Conservation (phyloP, 2,329 filamentous ascomycete species). For the Periconia sp. region DNA sequence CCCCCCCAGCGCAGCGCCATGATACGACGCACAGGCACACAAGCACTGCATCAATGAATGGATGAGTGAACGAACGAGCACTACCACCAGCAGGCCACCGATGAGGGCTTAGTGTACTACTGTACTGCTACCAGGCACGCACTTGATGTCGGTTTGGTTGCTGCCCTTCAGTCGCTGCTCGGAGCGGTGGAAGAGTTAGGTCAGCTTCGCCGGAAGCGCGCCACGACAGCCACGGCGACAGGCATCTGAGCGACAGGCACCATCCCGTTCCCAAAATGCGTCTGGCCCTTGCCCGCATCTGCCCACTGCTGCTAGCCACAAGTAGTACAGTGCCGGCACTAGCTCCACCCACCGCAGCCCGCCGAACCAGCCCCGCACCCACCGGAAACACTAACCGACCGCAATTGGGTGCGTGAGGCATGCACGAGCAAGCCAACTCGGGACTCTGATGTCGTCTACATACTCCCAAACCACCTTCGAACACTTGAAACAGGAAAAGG, state of each 20-base stretch:
- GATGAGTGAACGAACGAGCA: too few species aligned
- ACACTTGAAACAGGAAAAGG: too few species aligned
- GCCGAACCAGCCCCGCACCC: constrained; percentile 9
- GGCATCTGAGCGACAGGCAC: constrained; percentile 6
- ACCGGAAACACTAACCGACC: constrained; percentile 9
- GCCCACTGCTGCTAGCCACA: not conserved
- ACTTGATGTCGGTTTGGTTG: not conserved
- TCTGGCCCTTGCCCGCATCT: constrained; percentile 18
- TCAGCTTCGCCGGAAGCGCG: constrained; percentile 28
- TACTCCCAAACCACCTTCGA: too few species aligned
- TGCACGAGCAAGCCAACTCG: not conserved
- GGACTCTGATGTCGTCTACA: too few species aligned
- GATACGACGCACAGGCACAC: too few species aligned
- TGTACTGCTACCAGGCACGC: too few species aligned
- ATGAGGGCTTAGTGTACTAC: too few species aligned
- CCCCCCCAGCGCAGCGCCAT: not conserved
- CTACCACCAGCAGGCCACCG: too few species aligned
- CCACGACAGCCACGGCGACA: constrained; percentile 21
- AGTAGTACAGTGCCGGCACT: too few species aligned
- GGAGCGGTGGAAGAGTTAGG: constrained; percentile 17
- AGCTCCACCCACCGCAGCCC: constrained; percentile 1
- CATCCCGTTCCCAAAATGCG: constrained; percentile 11
- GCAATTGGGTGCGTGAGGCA: not conserved
- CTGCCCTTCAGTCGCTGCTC: not conserved
- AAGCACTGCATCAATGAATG: too few species aligned